These are phyloP conservation scores for Ascochyta viciae-villosae DNA, from an alignment of 2,329 filamentous ascomycete genomes.

Conservation along the genomic window DNA sequence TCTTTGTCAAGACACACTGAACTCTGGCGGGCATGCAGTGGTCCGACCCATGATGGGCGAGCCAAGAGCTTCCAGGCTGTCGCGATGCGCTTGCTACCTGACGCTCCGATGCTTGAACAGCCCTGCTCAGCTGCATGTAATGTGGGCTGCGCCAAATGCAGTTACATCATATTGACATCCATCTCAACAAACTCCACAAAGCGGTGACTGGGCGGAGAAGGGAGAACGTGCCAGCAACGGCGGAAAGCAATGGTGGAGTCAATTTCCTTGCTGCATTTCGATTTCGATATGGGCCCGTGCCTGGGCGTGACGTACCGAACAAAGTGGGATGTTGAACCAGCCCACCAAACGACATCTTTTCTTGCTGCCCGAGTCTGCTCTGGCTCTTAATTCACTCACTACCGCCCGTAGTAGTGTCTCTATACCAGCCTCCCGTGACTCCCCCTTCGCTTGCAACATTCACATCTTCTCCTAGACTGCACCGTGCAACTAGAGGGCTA, in stretches of 20 bases:
- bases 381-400: constrained; percentile 6
- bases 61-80: not conserved
- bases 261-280: constrained; percentile 16
- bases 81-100: not conserved
- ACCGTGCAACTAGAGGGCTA: not conserved
- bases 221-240: constrained; percentile 26
- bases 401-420: not conserved
- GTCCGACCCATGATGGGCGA: not conserved
- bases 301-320: constrained; percentile 16
- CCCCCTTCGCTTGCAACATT: not conserved
- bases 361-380: constrained; percentile 11
- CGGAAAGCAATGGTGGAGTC: constrained; percentile 24
- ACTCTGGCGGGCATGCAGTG: not conserved
- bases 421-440: not conserved
- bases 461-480: not conserved
- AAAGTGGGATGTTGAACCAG: constrained; percentile 25
- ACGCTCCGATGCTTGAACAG: constrained; percentile 5
- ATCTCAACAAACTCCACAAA: constrained; percentile 18
- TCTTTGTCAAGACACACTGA: not conserved
- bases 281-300: constrained; percentile 16
- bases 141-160: constrained; percentile 15
- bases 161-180: constrained; percentile 31
- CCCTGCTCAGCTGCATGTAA: constrained; percentile 5
- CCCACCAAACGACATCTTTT: constrained; percentile 22
- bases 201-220: constrained; percentile 15